These are phyloP conservation scores for Royoungia palumana DNA, from an alignment of 768 basidiomycete genomes.

Conservation along the genomic window DNA sequence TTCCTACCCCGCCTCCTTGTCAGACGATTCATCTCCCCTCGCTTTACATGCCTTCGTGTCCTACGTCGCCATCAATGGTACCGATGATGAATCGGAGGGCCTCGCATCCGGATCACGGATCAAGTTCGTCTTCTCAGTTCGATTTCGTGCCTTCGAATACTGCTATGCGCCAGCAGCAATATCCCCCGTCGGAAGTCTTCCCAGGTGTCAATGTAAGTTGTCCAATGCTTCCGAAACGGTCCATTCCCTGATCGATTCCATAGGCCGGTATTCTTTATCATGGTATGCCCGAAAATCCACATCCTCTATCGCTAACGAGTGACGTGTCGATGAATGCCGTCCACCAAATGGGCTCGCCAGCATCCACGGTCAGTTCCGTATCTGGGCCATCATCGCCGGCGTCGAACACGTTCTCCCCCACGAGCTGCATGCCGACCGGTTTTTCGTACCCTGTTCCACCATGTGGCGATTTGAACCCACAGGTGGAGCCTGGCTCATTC, in stretches of 20 bases:
- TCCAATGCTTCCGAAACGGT: slow-evolving; percentile 4
- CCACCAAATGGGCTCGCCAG: slow-evolving; percentile 48
- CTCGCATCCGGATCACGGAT: slow-evolving; percentile 47
- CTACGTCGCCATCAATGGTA: slow-evolving; percentile 53
- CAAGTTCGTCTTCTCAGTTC: slow-evolving; percentile 44
- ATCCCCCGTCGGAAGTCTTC: slow-evolving; percentile 28
- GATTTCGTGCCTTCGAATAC: slow-evolving; percentile 52
- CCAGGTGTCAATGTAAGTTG: slow-evolving; percentile 40
- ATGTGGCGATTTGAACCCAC: slow-evolving; percentile 14
- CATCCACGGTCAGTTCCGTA: slow-evolving; percentile 44
- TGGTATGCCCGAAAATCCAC: slow-evolving; percentile 43
- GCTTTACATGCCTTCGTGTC: slow-evolving; percentile 61
- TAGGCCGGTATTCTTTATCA: slow-evolving; percentile 52
- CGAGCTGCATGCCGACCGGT: slow-evolving; percentile 15
- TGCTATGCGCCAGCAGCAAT: slow-evolving; percentile 41
- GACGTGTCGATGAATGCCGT: slow-evolving; percentile 37
- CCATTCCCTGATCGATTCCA: slow-evolving; percentile 1
- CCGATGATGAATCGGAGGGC: slow-evolving; percentile 61
- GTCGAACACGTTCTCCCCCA: slow-evolving; percentile 50
- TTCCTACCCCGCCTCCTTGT: slow-evolving; percentile 63
- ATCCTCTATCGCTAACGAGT: slow-evolving; percentile 43
- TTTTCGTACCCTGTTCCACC: slow-evolving; percentile 21
- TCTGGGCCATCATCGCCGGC: slow-evolving; percentile 52
- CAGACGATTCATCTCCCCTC: slow-evolving; percentile 70
- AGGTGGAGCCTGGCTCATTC: slow-evolving; percentile 12